Percentiles rank a stretch among this genome's conserved stretches.
These are phyloP conservation scores for Picea engelmannii DNA, from an alignment of 83 land plant species.

Conservation along the genomic window DNA sequence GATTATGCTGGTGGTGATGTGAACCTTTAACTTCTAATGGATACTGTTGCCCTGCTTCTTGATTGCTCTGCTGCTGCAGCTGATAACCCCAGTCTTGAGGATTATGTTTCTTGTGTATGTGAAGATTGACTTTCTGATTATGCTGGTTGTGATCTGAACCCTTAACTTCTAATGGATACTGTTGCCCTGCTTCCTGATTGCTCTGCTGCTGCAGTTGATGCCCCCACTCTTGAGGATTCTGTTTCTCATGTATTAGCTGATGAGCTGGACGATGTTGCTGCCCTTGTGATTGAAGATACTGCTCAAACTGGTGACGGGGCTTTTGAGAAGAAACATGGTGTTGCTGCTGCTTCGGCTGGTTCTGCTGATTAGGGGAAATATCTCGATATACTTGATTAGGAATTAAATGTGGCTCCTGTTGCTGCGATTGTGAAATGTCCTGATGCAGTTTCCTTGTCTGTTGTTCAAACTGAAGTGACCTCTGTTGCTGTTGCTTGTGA, in stretches of 20 bases:
- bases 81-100: not conserved
- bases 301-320: not conserved
- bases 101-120: conserved; percentile 5
- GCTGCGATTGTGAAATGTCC: not conserved
- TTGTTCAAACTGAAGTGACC: conserved; percentile 3
- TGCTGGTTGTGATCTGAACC: no score
- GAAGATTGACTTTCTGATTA: no score
- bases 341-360: conserved; percentile 1
- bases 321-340: not conserved
- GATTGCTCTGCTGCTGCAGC: not conserved
- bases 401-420: conserved; percentile 10
- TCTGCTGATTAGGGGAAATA: not conserved
- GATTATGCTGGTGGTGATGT: conserved; percentile 1
- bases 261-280: conserved; percentile 9
- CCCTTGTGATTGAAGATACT: not conserved
- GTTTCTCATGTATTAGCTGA: conserved; percentile 10
- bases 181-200: conserved; percentile 3
- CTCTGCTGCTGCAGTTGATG: not conserved
- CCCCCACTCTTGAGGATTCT: not conserved
- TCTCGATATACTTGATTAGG: not conserved
- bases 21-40: conserved; percentile 4
- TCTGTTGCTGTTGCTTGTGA: conserved; percentile 15
- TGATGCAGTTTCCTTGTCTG: not conserved
- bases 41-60: conserved; percentile 1
- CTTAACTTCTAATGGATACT: not conserved